These are phyloP conservation scores for Rhododendron ferrugineum DNA, from an alignment of 148 eudicot genomes.

Conservation along the genomic window DNA sequence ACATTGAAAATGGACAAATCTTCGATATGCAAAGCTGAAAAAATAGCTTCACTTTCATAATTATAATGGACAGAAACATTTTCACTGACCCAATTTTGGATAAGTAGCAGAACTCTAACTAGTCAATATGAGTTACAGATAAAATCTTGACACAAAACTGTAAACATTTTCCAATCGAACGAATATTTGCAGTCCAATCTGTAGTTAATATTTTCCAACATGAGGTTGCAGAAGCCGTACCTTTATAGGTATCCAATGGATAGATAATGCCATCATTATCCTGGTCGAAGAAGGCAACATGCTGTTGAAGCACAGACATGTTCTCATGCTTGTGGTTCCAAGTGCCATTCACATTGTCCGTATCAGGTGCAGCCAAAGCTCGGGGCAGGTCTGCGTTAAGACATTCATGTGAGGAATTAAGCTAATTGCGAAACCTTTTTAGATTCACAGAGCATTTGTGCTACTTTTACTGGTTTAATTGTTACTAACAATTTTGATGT, in stretches of 20 bases:
- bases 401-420: not conserved
- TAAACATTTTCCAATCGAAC: not conserved
- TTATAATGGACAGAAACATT: not conserved
- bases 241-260: conserved; percentile 45
- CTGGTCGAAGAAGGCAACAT: conserved; percentile 54
- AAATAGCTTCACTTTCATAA: not conserved
- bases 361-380: conserved; percentile 47
- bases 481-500: not conserved
- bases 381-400: conserved; percentile 39
- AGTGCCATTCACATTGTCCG: conserved; percentile 47
- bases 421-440: not conserved
- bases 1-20: not conserved
- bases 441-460: not conserved
- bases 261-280: conserved; percentile 50
- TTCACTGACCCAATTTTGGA: not conserved
- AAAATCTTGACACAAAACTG: not conserved
- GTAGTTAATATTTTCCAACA: not conserved
- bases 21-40: not conserved
- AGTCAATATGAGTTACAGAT: not conserved
- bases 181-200: not conserved
- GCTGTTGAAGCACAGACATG: conserved; percentile 59
- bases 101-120: not conserved
- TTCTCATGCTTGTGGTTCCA: conserved; percentile 40
- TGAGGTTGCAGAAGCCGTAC: conserved; percentile 11
- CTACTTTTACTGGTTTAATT: not conserved